Base-by-base conservation (phyloP, 1,284 basidiomycete species). In the Albatrellus sp. region DNA sequence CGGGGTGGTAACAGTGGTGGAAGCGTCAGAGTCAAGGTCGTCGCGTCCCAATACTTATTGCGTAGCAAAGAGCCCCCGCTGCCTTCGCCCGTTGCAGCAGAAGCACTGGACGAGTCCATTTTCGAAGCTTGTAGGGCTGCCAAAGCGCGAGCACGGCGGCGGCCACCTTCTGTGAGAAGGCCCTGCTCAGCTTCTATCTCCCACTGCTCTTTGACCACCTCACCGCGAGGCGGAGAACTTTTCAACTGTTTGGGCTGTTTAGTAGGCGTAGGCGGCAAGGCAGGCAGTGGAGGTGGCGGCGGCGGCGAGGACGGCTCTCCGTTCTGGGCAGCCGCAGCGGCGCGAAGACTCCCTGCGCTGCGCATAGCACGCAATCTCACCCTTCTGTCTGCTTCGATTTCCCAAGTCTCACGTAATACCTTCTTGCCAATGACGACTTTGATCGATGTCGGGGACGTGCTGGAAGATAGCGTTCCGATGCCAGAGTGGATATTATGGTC, bases 141-240 rank as follows among this genome's bases (percentile, higher is more conserved):
- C 1, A 61, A 64, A 1, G 76, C 77, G 48, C 80, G 65, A 12
- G 79, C 77, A 36, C 79, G 71, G 40, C 82, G 63, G 46, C 70
- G 71, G 10, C 77, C 80, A 13, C 80, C 82, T 48, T 84, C 82
- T 4, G 81, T 84, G 35, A 80, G 56, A 37, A 86, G 55, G 0
- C 81, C 81, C 50, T 75, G 75, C 52, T 86, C 81, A 1, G 78
- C 80, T 50, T 86, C 83, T 24, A 84, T 70, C 53, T 87, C 83
- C 83, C 83, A 87, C 28, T 67, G 56, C 54, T 86, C 83, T 54
- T 81, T 85, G 20, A 69, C 57, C 1, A 70, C 57, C 32, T 62
- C 66, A 43, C 63, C 62, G 35, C 56, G 56, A 35, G 55, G 35
- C 30, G 42, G 47, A 2, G n/a, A 51, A 45, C 42, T 47, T 54